Base-by-base conservation (phyloP, 352 stramenopile genomes). In the Plasmopara muralis region DNA sequence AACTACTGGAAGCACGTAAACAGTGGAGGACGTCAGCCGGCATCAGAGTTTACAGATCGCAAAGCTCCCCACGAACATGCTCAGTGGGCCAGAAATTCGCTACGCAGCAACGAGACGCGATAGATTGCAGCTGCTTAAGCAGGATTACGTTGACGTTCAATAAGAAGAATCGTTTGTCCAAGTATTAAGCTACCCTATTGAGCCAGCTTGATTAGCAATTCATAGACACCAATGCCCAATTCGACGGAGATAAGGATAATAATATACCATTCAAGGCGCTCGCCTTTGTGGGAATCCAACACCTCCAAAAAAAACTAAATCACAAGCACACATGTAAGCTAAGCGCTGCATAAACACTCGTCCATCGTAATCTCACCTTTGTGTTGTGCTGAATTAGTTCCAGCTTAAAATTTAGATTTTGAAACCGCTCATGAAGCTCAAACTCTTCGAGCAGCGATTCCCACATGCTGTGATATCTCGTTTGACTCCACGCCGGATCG, bases 341-440 rank as follows among this genome's bases (percentile, higher is more conserved):
- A 42, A 15, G 40, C 6, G 30, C n/a, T 30, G 28, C 5, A 64
- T 35, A 9, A 45, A 25, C 52, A 18, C 30, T 35, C 6, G 30
- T 15, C 6, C 16, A 39, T n/a, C 20, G 20, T 42, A 0, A 38
- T 55, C 65, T 18, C 70, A 91, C 82, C 77, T 98, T 98, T 40
- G 95, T 97, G 77, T 99, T 99, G 70, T 98, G 85, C 65, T 98
- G 93, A 59, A 98, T 98, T 34, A 98, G 69, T 66, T 98, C 92
- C 15, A 98, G 77, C 68, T 98, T 98, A 55, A 97, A 98, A 70
- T 98, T 96, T 53, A 98, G 86, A 50, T 98, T 95, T 65, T 97
- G 88, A 65, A 97, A 98, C 53, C 92, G 84, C 52, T 93, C 81
- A 53, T 95, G 86, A 43, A 98, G 92, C 72, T 98, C 92, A 56